These are phyloP conservation scores for Mycena rebaudengoi DNA, from an alignment of 768 basidiomycete genomes.

Conservation along the genomic window DNA sequence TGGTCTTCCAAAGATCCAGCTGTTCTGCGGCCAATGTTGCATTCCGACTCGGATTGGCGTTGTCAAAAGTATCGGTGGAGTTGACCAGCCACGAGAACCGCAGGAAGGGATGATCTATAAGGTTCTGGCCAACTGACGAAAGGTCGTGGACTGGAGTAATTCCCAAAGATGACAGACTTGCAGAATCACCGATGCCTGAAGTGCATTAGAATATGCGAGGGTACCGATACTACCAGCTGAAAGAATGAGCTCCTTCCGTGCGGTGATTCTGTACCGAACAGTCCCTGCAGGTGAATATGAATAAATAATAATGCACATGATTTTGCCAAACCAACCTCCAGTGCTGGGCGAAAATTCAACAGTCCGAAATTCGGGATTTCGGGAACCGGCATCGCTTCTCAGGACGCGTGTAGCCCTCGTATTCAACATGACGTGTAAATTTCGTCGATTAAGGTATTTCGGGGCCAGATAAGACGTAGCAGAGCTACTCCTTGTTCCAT, in stretches of 20 bases:
- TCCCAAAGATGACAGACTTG: neutral
- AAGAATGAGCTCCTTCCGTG: neutral
- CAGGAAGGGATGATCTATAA: conserved; percentile 31
- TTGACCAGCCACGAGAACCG: conserved; percentile 25
- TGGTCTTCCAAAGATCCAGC: conserved; percentile 27
- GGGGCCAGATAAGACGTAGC: conserved; percentile 26
- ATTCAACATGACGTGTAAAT: conserved; percentile 29
- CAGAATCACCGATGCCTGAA: conserved; percentile 7
- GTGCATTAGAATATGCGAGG: neutral
- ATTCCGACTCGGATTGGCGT: conserved; percentile 14
- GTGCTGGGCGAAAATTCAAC: conserved; percentile 23
- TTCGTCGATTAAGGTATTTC: conserved; percentile 8
- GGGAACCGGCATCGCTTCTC: neutral
- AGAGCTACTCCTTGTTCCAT: conserved; percentile 22
- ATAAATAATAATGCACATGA: neutral
- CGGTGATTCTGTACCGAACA: neutral
- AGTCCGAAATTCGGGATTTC: conserved; percentile 11
- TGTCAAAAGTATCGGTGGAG: conserved; percentile 26
- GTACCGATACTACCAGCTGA: neutral
- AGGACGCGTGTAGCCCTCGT: conserved; percentile 29
- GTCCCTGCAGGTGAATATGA: neutral
- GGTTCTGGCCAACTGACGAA: conserved; percentile 27
- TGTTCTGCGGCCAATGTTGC: conserved; percentile 12
- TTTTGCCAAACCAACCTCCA: neutral
- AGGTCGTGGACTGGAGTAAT: neutral